phyloP scores from a whole-genome alignment of 2,329 filamentous ascomycete genomes.

The Sarocladium brachiariae region DNA sequence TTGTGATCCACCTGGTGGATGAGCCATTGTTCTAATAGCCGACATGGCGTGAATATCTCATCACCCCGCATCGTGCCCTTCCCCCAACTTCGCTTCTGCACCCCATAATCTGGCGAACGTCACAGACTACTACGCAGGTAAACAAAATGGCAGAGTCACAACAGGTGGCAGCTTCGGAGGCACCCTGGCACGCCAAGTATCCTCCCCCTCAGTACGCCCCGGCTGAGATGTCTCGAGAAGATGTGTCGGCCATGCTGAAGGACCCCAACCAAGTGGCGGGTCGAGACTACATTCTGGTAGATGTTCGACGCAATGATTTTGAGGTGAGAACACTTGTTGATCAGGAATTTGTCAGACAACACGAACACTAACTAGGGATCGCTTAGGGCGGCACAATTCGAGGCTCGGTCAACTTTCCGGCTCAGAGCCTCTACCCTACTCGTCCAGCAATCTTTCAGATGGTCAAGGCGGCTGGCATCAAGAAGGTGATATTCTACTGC shows the following conservation, averaged over 20 bases:
- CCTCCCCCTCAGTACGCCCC: not conserved
- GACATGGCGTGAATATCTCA: not conserved
- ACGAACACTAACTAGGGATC: too few species aligned
- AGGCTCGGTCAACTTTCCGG: slow-evolving; percentile 45
- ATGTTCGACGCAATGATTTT: slow-evolving; percentile 33
- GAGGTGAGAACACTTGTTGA: slow-evolving; percentile 25
- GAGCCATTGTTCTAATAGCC: not conserved
- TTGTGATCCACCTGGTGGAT: not conserved
- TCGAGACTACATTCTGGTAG: slow-evolving; percentile 34
- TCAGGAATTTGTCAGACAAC: not conserved
- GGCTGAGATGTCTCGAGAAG: not conserved
- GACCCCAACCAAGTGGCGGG: slow-evolving; percentile 16
- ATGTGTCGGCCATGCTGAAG: slow-evolving; percentile 28
- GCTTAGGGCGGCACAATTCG: slow-evolving; percentile 48
- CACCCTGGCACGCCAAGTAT: slow-evolving; percentile 1
- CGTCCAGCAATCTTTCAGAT: slow-evolving; percentile 35
- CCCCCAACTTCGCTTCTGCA: not conserved
- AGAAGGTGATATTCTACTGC: slow-evolving; percentile 41
- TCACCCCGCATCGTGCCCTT: not conserved
- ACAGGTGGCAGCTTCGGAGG: slow-evolving; percentile 7
- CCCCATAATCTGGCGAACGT: too few species aligned
- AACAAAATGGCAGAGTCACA: not conserved
- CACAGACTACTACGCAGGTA: too few species aligned
- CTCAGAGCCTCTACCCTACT: slow-evolving; percentile 36
- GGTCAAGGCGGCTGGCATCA: slow-evolving; percentile 33